Evolutionary conservation across 345 rosid genomes (phyloP).

Genomic region (Salix arbutifolia): DNA sequence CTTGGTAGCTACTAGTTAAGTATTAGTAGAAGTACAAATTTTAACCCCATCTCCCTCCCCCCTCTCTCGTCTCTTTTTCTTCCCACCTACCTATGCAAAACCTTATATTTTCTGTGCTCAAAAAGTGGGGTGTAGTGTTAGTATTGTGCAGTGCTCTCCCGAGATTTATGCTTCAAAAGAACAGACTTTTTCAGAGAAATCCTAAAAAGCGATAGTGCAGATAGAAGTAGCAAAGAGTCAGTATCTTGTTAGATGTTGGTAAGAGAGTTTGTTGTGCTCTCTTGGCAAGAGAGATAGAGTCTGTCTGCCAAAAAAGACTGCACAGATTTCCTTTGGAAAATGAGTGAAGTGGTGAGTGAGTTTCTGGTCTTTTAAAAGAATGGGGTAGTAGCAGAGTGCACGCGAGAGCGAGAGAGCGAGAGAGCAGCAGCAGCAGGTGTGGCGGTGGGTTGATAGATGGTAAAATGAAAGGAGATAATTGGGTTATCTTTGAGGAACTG

Average conservation of each 20-base stretch:
- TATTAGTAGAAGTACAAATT: not conserved
- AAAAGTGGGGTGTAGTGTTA: not conserved
- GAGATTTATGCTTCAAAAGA: constrained; percentile 72
- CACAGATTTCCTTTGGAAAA: constrained; percentile 36
- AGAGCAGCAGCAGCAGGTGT: not conserved
- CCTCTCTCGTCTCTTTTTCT: constrained; percentile 7
- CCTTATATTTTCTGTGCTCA: constrained; percentile 3
- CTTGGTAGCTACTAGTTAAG: constrained; percentile 13
- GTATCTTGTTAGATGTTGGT: not conserved
- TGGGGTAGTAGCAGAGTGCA: constrained; percentile 24
- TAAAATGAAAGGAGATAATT: not conserved
- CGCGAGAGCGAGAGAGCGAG: constrained; percentile 13
- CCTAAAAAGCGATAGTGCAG: constrained; percentile 44
- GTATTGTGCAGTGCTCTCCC: constrained; percentile 55
- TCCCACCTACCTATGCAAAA: constrained; percentile 26
- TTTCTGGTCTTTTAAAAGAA: not conserved
- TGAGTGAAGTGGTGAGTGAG: not conserved
- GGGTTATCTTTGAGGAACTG: constrained; percentile 13
- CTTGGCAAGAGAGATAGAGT: constrained; percentile 5
- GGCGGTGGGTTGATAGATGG: not conserved
- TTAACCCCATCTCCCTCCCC: not conserved
- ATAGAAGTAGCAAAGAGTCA: constrained; percentile 21
- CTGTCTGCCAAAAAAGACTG: constrained; percentile 30
- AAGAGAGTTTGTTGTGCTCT: constrained; percentile 18
- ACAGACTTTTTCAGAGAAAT: constrained; percentile 60